Base-by-base conservation (phyloP, 2,329 filamentous ascomycete genomes). In the Colletotrichum coccodes region DNA sequence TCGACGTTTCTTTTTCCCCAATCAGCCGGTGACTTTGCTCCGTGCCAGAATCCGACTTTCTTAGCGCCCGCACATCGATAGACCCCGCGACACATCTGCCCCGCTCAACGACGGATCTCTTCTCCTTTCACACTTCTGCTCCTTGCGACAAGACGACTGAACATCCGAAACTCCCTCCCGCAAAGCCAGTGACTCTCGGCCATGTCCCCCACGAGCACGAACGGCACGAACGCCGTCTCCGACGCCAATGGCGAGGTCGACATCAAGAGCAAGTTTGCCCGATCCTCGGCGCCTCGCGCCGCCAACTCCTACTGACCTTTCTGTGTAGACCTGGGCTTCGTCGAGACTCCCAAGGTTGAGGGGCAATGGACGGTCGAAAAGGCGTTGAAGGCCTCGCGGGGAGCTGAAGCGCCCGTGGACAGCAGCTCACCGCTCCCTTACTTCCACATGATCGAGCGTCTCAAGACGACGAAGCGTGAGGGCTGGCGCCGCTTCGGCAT, bases 381-480 rank as follows among this genome's bases (percentile, higher is more conserved):
- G 34, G 74, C 70, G n/a, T 42, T 75, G 21, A 62, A 71, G 16
- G 54, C 52, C 28, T 57, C 58, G 6, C 36, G 60, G 9, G 57
- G 56, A 7, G 60, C 67, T 11, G 21, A 87, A 86, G 88, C 88
- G 2, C 75, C 82, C 28, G 85, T 90, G 73, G 85, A 88, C 64
- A 87, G 92, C 8, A 80, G 84, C 68, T 96, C 94, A 0, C 95
- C 95, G 1, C 79, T 98, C 12, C 89, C 94, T 38, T 98, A 98
- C 85, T 97, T 99, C 81, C 96, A 99, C 84, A 86, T 98, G 70
- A 89, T 99, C 71, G 93, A 97, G 81, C 92, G 93, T 57, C 88
- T 99, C 65, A 99, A 99, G 88, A 98, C 95, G 8, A 97, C 93
- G 70, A 97, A 97, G 81, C 92, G 96, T 70, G 96, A 98, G 82